Evolutionary conservation across 805 yeast genomes (phyloP), one percentile per base, ranked within the genome.

Genomic region (Schwanniomyces sp.): DNA sequence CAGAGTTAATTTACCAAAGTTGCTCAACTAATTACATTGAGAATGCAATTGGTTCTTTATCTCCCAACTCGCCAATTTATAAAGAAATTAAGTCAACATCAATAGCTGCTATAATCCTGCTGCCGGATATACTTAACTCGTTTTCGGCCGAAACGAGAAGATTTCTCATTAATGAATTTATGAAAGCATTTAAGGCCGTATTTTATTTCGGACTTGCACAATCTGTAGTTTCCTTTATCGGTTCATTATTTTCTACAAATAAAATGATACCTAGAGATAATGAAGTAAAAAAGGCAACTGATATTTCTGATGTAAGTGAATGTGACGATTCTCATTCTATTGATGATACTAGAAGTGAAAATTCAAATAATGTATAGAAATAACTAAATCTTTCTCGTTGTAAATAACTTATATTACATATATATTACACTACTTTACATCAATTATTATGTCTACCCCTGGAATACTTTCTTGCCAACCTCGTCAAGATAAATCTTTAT

Each of bases 401-500:
- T 27, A 5, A 39, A 25, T 10, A 11, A 11, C 25, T 9, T 41
- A 46, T 42, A 38, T 34, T 46, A 38, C 37, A 39, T 17, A n/a
- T 45, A 27, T 36, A 26, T 16, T 43, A 43, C 50, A 47, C 50
- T 47, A 47, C 25, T 43, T 34, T 47, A 47, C 50, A 47, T 14
- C n/a, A 29, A 14, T 29, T 25, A 32, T 12, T 12, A 14, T 11
- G 12, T 8, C 37, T 40, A 40, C 7, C 17, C 17, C 7, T 44
- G 36, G 47, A 42, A 45, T 18, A 66, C 45, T 58, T 51, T 69
- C 53, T 70, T 75, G 34, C 70, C 70, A 72, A 82, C 76, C 48
- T 80, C 84, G 36, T 64, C 63, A 44, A 82, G 56, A 54, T 86
- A 86, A 46, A 73, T 62, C 49, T 70, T 70, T 37, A 86, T 70